Conservation (phyloP, 225 moss, liverwort and hornwort species). For the Rhytidiadelphus loreus region DNA sequence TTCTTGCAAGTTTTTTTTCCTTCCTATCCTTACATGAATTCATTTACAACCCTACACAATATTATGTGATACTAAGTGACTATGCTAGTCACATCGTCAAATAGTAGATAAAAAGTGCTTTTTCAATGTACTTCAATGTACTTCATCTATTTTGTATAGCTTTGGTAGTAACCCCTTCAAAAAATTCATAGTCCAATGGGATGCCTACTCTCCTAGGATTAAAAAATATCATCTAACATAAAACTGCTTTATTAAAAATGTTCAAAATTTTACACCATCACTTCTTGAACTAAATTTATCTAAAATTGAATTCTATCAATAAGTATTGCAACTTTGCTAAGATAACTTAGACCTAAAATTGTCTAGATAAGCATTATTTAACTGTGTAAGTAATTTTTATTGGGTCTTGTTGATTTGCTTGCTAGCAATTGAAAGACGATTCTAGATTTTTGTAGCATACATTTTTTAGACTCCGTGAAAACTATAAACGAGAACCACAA, state of each 20-base stretch:
- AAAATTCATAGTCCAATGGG: neutral
- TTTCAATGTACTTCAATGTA: neutral
- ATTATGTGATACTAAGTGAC: neutral
- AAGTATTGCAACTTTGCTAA: neutral
- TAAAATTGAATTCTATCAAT: neutral
- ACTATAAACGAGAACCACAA: neutral
- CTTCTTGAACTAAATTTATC: neutral
- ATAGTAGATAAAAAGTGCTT: neutral
- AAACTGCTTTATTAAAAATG: neutral
- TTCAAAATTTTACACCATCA: neutral
- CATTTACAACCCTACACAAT: no score
- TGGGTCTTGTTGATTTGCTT: accelerated
- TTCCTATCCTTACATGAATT: neutral
- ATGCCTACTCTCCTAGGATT: neutral
- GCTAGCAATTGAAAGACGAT: accelerated
- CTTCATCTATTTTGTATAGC: neutral
- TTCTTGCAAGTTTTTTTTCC: neutral
- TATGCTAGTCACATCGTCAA: neutral
- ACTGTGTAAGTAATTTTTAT: accelerated
- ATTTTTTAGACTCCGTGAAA: neutral
- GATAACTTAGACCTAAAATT: neutral
- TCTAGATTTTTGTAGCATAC: neutral
- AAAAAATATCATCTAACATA: accelerated
- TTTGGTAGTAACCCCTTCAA: accelerated
- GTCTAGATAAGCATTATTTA: no score